Percentiles rank a stretch among this genome's conserved stretches.
Evolutionary conservation across 192 early-diverging fungal genomes (phyloP).

Genomic region (Coemansia sp.): DNA sequence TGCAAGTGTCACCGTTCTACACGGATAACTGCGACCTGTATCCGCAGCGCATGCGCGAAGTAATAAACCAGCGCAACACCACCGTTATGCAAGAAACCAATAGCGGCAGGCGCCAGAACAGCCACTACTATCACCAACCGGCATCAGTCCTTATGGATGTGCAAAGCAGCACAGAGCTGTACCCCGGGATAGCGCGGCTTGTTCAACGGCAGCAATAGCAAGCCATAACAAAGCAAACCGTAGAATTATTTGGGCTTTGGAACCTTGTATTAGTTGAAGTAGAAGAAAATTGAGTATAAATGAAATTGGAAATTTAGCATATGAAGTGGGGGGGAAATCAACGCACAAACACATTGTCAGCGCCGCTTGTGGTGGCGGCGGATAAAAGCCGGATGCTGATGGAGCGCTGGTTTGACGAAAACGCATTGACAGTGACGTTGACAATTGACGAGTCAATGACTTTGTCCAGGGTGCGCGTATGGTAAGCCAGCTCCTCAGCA

Average conservation of each 20-base stretch:
- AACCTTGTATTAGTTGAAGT: not conserved
- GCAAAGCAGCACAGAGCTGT: constrained; percentile 12
- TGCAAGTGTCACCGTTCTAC: constrained; percentile 39
- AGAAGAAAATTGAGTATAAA: not conserved
- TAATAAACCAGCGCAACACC: constrained; percentile 33
- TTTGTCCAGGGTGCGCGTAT: constrained; percentile 21
- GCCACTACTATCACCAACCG: not conserved
- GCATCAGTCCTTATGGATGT: not conserved
- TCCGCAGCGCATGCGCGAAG: constrained; percentile 43
- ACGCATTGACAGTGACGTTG: constrained; percentile 45
- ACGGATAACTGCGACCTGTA: constrained; percentile 52
- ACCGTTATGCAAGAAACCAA: not conserved
- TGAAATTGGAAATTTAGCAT: constrained; percentile 4
- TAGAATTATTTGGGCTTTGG: too few relatives aligned
- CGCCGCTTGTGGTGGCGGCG: not conserved
- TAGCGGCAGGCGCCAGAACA: not conserved
- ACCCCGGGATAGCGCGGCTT: constrained; percentile 32
- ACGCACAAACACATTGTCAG: not conserved
- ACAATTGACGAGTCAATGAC: constrained; percentile 36
- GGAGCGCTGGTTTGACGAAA: constrained; percentile 33
- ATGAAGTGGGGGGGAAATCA: too few relatives aligned
- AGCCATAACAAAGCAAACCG: too few relatives aligned
- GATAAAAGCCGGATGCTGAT: constrained; percentile 16
- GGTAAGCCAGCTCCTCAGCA: constrained; percentile 45
- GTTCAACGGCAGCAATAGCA: constrained; percentile 10